phyloP scores from a whole-genome alignment of 2,329 filamentous ascomycete species.

The Fusarium sp. region DNA sequence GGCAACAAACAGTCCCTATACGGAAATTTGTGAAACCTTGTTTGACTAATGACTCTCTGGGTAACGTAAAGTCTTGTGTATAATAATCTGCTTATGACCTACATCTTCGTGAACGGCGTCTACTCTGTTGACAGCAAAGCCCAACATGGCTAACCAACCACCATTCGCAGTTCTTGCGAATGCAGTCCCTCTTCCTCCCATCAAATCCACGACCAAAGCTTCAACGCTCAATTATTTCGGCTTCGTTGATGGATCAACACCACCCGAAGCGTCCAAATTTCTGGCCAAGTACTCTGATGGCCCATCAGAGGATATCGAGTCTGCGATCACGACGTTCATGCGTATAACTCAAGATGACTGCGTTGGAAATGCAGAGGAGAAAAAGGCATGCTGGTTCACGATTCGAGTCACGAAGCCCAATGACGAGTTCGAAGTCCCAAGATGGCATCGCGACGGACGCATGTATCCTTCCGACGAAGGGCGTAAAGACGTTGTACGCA shows the following conservation, averaged over 20 bases:
- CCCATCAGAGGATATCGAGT: not conserved
- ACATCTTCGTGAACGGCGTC: not conserved
- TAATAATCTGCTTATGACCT: not conserved
- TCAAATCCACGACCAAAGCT: not conserved
- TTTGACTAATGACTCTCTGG: not conserved
- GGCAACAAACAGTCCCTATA: not conserved
- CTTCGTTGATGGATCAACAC: rapidly evolving
- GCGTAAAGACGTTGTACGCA: not conserved
- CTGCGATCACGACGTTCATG: not conserved
- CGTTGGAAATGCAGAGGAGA: not conserved
- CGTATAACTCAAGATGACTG: not conserved
- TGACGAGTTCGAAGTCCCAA: not conserved
- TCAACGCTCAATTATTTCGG: not conserved
- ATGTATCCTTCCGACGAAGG: conserved; percentile 1
- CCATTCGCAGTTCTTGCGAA: not conserved
- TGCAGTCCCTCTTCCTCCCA: not conserved
- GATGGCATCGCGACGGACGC: not conserved
- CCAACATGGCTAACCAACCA: not conserved
- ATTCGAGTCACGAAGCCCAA: not conserved
- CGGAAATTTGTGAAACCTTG: not conserved
- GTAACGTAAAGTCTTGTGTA: not conserved
- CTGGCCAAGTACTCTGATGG: not conserved
- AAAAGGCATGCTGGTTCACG: not conserved
- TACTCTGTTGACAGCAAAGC: not conserved
- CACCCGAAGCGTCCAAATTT: not conserved